These are phyloP conservation scores for Xylariales sp. DNA, from an alignment of 2,329 filamentous ascomycete genomes.

Conservation along the genomic window DNA sequence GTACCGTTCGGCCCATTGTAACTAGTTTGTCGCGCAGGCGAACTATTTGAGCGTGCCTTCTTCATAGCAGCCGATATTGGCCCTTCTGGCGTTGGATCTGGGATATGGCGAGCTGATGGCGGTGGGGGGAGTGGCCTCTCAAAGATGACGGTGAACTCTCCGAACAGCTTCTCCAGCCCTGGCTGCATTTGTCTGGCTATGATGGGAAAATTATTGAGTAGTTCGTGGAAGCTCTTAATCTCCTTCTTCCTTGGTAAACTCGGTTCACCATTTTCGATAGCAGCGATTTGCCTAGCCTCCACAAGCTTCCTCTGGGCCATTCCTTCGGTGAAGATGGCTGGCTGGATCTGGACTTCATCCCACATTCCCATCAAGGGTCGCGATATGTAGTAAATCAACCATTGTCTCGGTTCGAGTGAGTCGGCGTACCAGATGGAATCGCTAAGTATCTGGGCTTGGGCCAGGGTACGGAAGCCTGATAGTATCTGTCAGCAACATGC, in stretches of 20 bases:
- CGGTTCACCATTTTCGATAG: slow-evolving; percentile 37
- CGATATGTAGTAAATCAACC: slow-evolving; percentile 96
- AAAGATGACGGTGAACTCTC: slow-evolving; percentile 81
- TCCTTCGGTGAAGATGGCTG: slow-evolving; percentile 54
- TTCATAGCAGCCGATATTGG: slow-evolving; percentile 52
- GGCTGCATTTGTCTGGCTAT: slow-evolving; percentile 95
- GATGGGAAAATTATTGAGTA: slow-evolving; percentile 88
- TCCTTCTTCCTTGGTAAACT: slow-evolving; percentile 73
- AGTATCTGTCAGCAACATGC: slow-evolving; percentile 20
- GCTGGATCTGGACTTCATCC: slow-evolving; percentile 68
- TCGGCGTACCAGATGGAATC: slow-evolving; percentile 88
- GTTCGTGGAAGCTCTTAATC: slow-evolving; percentile 82
- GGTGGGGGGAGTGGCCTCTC: slow-evolving; percentile 79
- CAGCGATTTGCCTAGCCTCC: slow-evolving; percentile 31
- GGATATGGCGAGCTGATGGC: slow-evolving; percentile 55
- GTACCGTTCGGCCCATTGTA: slow-evolving; percentile 30
- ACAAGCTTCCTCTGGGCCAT: slow-evolving; percentile 33
- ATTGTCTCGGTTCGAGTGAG: slow-evolving; percentile 82
- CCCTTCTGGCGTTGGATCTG: slow-evolving; percentile 54
- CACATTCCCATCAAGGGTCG: slow-evolving; percentile 78
- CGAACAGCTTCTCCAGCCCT: slow-evolving; percentile 82
- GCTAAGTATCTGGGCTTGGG: slow-evolving; percentile 79
- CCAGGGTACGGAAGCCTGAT: slow-evolving; percentile 82
- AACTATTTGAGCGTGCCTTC: slow-evolving; percentile 49
- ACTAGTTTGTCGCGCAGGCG: slow-evolving; percentile 29